phyloP scores from a whole-genome alignment of 148 eudicot genomes.

The Heliamphora exappendiculata region DNA sequence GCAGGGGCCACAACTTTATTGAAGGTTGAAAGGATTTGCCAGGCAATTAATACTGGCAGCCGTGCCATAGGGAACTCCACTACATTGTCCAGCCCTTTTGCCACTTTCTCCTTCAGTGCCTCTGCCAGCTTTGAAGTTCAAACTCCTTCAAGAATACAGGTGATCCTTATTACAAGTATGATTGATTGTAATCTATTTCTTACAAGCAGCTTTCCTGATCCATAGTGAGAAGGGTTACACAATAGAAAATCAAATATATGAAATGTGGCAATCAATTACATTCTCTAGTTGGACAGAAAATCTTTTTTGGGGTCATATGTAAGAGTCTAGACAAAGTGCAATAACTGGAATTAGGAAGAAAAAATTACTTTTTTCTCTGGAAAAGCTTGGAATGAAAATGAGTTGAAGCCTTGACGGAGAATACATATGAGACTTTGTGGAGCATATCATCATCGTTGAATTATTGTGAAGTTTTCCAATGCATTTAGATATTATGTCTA shows the following conservation, averaged over 20 bases:
- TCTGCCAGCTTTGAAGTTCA: constrained; percentile 75
- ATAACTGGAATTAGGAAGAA: neutral
- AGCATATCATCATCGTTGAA: neutral
- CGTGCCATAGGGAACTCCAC: constrained; percentile 55
- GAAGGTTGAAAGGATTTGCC: constrained; percentile 79
- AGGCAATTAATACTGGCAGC: constrained; percentile 50
- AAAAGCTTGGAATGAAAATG: neutral
- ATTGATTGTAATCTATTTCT: neutral
- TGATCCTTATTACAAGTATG: constrained; percentile 16
- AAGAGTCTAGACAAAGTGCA: neutral
- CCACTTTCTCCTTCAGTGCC: constrained; percentile 75
- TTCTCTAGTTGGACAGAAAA: neutral
- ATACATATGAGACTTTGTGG: neutral
- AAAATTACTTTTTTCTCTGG: neutral
- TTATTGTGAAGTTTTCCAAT: neutral
- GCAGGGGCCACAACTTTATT: constrained; percentile 50
- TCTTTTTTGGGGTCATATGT: neutral
- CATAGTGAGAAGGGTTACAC: neutral
- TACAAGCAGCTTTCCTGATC: neutral
- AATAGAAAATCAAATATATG: neutral
- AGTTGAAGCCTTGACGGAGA: neutral
- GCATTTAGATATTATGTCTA: neutral
- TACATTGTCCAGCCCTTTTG: constrained; percentile 70
- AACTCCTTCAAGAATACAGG: constrained; percentile 93
- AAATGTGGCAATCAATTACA: neutral